Conservation (phyloP, 2,329 filamentous ascomycete species). For the Alternaria longipes region DNA sequence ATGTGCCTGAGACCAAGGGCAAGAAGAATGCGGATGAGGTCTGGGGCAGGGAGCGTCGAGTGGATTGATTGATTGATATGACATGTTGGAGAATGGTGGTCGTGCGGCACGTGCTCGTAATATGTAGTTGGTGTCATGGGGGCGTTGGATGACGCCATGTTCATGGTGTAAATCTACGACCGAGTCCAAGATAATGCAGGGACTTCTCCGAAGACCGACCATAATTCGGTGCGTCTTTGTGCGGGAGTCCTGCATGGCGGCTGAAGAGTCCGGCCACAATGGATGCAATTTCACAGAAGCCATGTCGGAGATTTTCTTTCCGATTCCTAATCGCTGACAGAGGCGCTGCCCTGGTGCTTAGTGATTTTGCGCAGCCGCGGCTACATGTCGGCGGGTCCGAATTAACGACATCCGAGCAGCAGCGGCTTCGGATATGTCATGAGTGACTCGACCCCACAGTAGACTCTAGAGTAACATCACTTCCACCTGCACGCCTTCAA, state of each 20-base stretch:
- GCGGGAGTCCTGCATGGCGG: neutral
- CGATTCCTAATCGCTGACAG: constrained; percentile 33
- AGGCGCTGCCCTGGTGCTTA: constrained; percentile 4
- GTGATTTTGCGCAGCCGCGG: constrained; percentile 16
- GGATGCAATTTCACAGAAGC: neutral
- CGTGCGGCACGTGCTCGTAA: neutral
- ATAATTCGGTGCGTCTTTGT: neutral
- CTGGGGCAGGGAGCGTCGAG: constrained; percentile 73
- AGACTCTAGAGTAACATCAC: neutral
- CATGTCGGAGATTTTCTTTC: neutral
- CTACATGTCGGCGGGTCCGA: constrained; percentile 26
- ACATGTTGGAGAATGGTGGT: neutral
- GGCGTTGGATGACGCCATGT: neutral
- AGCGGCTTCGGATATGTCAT: constrained; percentile 26
- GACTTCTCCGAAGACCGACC: neutral
- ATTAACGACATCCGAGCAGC: constrained; percentile 7
- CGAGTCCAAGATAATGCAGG: neutral
- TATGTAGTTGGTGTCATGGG: neutral
- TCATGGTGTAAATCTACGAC: neutral
- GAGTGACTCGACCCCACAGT: constrained; percentile 16
- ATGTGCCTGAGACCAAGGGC: constrained; percentile 87
- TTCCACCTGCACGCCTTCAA: neutral
- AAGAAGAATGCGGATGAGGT: constrained; percentile 87
- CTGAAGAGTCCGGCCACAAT: neutral
- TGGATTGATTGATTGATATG: constrained; percentile 34